Percentiles rank a stretch among this genome's conserved stretches.
phyloP scores from a whole-genome alignment of 345 rosid genomes.

The Pistacia atlantica region DNA sequence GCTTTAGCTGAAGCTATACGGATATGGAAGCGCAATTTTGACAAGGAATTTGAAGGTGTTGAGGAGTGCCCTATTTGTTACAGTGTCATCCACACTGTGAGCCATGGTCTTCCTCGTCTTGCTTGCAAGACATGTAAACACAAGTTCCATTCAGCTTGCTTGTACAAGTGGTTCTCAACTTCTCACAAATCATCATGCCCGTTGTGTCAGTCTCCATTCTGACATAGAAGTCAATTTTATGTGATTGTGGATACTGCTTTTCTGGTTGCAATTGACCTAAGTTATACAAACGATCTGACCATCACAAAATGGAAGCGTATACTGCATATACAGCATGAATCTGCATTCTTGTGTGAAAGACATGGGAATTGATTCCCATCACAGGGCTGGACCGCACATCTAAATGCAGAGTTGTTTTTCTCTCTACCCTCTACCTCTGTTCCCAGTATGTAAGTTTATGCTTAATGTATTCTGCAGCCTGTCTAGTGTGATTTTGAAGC shows the following conservation, averaged over 20 bases:
- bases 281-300: background rate
- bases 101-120: constrained; percentile 92
- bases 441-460: background rate
- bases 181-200: constrained; percentile 93
- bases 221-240: constrained; percentile 22
- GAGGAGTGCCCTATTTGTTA: constrained; percentile 99
- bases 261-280: background rate
- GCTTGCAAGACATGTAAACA: constrained; percentile 95
- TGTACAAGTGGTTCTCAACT: constrained; percentile 94
- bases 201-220: constrained; percentile 91
- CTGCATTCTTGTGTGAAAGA: background rate
- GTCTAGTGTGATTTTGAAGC: background rate
- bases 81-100: constrained; percentile 88
- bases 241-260: background rate
- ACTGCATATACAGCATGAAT: background rate
- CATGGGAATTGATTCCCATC: background rate
- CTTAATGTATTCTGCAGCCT: too few relatives aligned
- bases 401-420: background rate
- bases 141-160: constrained; percentile 90
- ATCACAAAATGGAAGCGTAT: background rate
- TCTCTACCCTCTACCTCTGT: background rate
- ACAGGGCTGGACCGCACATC: background rate
- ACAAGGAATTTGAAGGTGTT: constrained; percentile 95
- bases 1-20: constrained; percentile 92
- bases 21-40: constrained; percentile 90